Percentiles rank a stretch among this genome's conserved stretches.
phyloP scores from a whole-genome alignment of 2,329 filamentous ascomycete species.

The Diplodia mutila region DNA sequence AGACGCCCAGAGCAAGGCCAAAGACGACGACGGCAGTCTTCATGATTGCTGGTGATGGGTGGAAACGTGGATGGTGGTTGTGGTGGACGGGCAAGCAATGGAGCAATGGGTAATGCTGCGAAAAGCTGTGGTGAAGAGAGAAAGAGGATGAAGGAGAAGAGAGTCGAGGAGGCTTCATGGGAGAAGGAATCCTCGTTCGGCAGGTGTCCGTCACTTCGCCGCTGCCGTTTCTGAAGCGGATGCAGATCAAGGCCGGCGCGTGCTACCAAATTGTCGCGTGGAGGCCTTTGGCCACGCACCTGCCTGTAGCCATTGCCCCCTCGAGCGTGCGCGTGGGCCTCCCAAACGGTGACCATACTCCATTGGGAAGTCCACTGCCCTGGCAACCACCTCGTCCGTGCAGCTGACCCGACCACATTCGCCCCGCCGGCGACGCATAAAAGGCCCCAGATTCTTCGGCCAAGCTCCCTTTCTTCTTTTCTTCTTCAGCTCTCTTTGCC shows the following conservation, averaged over 20 bases:
- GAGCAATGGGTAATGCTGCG: slow-evolving; percentile 11
- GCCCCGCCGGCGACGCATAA: too few relatives aligned
- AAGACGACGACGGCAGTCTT: slow-evolving; percentile 2
- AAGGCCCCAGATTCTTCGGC: neutral
- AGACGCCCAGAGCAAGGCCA: neutral
- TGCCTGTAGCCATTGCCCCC: neutral
- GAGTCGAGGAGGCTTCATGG: too few relatives aligned
- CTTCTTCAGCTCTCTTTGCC: neutral
- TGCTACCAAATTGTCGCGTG: neutral
- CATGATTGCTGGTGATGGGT: slow-evolving; percentile 6
- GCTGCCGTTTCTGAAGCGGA: neutral
- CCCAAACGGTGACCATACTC: neutral
- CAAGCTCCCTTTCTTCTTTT: neutral
- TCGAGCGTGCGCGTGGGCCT: neutral
- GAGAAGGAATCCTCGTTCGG: too few relatives aligned
- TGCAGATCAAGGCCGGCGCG: neutral
- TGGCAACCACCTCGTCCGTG: neutral
- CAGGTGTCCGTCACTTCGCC: neutral
- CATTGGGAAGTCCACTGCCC: neutral
- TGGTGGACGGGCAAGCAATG: slow-evolving; percentile 15
- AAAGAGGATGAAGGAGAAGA: too few relatives aligned
- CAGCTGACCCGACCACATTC: too few relatives aligned
- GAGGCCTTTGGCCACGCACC: neutral
- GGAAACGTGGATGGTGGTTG: slow-evolving; percentile 1
- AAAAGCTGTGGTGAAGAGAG: neutral